Base-by-base conservation (phyloP, 306 rosid genomes). In the Pyrus bretschneideri region DNA sequence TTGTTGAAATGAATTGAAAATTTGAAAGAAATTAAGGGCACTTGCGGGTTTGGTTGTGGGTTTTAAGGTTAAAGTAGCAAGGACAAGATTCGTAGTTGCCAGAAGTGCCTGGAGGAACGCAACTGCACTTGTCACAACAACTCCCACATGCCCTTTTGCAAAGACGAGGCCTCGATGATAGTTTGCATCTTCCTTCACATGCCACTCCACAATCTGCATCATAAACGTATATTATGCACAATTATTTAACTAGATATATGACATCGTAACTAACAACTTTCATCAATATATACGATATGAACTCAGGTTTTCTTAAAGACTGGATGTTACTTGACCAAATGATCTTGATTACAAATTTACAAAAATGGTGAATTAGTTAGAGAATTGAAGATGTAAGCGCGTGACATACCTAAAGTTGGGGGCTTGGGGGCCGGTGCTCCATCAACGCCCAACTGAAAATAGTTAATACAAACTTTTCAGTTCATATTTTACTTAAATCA, bases 101-200 rank as follows among this genome's bases (percentile, higher is more conserved):
- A 10, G 76, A 58, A 15, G 84, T 81, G 40, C 80, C 80, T 6
- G 80, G 80, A 46, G 84, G 84, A 18, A 81, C 84, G 14, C 84
- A 81, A 17, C 19, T 51, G 21, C 84, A 81, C 72, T 29, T 69
- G 22, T 46, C 67, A 38, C 84, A 81, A 76, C 73, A 81, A 23
- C 75, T 75, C 57, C 76, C 76, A 33, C 84, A 81, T 14, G 84
- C 79, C 80, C 84, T 69, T 29, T 75, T 81, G 72, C 84, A 81
- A 42, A 81, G 76, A 9, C 38, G 52, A 11, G 70, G 75, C 75
- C 79, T 31, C 9, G 72, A 57, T 14, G 83, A 67, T 33, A 22
- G 18, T 4, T 64, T 67, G 42, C 79, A 80, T 46, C 79, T 69
- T 52, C 55, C 62, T 13, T 17, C 71, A 55, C 82, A 79, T 15